Evolutionary conservation across 2,329 filamentous ascomycete species (phyloP), one percentile per base, ranked within the genome.

Genomic region (Scopulariopsis brevicaulis): DNA sequence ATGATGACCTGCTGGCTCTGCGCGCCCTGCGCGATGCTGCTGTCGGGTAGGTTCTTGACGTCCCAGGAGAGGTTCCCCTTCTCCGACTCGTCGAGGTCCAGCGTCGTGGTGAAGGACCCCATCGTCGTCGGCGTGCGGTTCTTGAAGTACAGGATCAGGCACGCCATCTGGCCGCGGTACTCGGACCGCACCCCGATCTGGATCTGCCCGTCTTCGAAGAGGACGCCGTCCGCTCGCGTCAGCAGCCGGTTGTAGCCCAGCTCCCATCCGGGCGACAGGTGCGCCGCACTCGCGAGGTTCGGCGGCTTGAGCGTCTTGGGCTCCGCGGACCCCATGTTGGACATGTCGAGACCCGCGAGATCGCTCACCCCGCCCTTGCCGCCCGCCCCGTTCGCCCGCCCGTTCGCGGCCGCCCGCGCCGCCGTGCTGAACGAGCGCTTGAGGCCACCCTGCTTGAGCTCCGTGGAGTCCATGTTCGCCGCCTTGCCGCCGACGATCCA

Each of bases 401-500:
- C 24, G 63, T 78, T 79, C 51, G 76, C 77, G 62, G 79, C 77
- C n/a, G 70, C 62, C 24, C 72, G 66, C 10, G 78, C 76, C 62
- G 81, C 79, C 1, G 76, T 75, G 63, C 85, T 96, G 67, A 96
- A 96, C 1, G 89, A 87, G 64, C 93, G 86, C 75, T 93, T 96
- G 59, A 96, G 79, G 14, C 89, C 89, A 12, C 86, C 85, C 61
- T 87, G 87, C 70, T 94, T 90, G 60, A 96, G 82, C 69, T 96
- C 92, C 58, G 85, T 81, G 52, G 84, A 78, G 67, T 96, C 90
- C 1, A 84, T 77, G 68, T 96, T 96, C 59, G 92, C 93, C 68
- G 95, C 91, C 74, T 96, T 96, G 60, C 91, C 93, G 61, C 93
- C 93, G n/a, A 97, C 89, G 28, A 96, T 86, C 94, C 94, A 99